These are phyloP conservation scores for Phoma herbarum DNA, from an alignment of 2,329 filamentous ascomycete species.

Conservation along the genomic window DNA sequence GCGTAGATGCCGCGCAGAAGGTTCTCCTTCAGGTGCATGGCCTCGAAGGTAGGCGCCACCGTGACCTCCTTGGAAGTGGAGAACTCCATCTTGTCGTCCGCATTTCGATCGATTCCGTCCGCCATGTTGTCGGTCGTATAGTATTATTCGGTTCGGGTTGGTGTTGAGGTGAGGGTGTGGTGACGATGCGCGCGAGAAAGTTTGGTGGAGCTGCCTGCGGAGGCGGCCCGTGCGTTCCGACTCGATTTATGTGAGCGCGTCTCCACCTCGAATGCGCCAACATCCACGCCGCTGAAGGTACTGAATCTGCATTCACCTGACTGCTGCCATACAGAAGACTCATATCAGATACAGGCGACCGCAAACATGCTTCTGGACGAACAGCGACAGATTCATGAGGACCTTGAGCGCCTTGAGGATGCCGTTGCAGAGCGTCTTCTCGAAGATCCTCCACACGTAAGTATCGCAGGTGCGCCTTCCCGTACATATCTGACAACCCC, in stretches of 20 bases:
- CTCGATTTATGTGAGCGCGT: slow-evolving; percentile 30
- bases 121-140: slow-evolving; percentile 71
- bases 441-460: slow-evolving; percentile 87
- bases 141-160: background rate
- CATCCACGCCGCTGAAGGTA: slow-evolving; percentile 35
- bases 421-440: slow-evolving; percentile 87
- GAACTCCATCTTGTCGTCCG: slow-evolving; percentile 97
- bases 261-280: slow-evolving; percentile 26
- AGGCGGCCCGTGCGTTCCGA: slow-evolving; percentile 28
- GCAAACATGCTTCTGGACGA: slow-evolving; percentile 83
- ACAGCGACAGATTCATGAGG: slow-evolving; percentile 92
- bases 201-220: slow-evolving; percentile 33
- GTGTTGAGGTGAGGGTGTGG: slow-evolving; percentile 15
- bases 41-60: slow-evolving; percentile 77
- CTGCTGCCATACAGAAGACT: slow-evolving; percentile 26
- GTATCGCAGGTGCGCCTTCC: slow-evolving; percentile 43
- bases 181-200: slow-evolving; percentile 34
- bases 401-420: slow-evolving; percentile 94
- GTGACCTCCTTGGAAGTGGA: slow-evolving; percentile 97
- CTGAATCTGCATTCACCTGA: slow-evolving; percentile 25
- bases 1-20: slow-evolving; percentile 97
- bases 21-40: slow-evolving; percentile 96
- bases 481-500: slow-evolving; percentile 11
- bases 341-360: slow-evolving; percentile 32
- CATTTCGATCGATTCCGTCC: slow-evolving; percentile 89